Conservation (phyloP, 257 asterid genomes). For the Penstemon davidsonii region DNA sequence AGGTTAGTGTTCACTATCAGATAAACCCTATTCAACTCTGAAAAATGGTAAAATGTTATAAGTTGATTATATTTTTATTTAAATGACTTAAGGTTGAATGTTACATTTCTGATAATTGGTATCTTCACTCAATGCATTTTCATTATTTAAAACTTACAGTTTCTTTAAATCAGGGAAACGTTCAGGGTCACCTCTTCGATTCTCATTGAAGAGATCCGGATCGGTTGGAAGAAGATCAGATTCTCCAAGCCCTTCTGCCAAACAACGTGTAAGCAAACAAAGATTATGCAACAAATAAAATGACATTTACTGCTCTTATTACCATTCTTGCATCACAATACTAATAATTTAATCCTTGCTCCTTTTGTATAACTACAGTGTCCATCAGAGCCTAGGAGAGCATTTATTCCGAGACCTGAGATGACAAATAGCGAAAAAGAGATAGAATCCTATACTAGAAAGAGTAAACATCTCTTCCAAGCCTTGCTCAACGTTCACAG, state of each 20-base stretch:
- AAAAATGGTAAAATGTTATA: background rate
- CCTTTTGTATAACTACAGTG: conserved; percentile 36
- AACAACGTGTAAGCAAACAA: conserved; percentile 47
- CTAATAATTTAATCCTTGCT: conserved; percentile 2
- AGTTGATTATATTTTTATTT: no score
- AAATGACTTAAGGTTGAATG: background rate
- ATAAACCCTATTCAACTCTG: background rate
- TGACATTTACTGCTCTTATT: background rate
- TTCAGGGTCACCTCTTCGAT: conserved; percentile 53
- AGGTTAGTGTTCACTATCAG: conserved; percentile 37
- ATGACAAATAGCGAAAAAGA: conserved; percentile 39
- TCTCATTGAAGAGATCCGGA: conserved; percentile 57
- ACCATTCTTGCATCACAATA: background rate
- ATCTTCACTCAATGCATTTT: background rate
- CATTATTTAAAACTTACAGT: background rate
- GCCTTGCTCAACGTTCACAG: conserved; percentile 55
- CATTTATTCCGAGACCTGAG: conserved; percentile 37
- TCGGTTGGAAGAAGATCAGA: conserved; percentile 51
- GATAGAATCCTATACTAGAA: conserved; percentile 42
- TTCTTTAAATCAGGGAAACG: conserved; percentile 45
- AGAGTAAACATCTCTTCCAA: conserved; percentile 59
- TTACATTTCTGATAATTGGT: background rate
- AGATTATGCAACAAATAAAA: background rate
- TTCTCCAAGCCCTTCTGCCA: conserved; percentile 41
- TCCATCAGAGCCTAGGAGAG: conserved; percentile 61